Percentiles rank a stretch among this genome's conserved stretches.
These are phyloP conservation scores for Chlamydomonas schloesseri DNA, from an alignment of 139 green algal genomes.

Conservation along the genomic window DNA sequence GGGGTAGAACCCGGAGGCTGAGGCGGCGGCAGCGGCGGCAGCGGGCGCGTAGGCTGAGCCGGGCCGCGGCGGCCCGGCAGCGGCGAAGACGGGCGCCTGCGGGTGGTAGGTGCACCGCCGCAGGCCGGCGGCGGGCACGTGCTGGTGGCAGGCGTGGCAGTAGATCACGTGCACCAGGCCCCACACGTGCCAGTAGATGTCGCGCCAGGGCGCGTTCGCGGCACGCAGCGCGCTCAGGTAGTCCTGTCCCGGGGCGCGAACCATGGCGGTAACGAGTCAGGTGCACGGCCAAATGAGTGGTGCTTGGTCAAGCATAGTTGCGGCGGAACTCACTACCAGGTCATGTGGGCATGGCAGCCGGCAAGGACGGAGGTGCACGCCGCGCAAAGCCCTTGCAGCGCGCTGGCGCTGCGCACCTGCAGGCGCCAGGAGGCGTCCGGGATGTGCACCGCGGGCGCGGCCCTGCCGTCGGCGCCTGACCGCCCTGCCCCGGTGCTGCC, in stretches of 20 bases:
- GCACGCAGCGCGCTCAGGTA: slow-evolving; percentile 37
- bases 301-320: too few species aligned
- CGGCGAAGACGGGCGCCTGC: slow-evolving; percentile 42
- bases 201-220: slow-evolving; percentile 27
- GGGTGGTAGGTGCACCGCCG: slow-evolving; percentile 48
- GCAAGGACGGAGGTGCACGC: too few species aligned
- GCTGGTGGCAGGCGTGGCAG: slow-evolving; percentile 48
- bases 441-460: slow-evolving; percentile 8
- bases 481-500: too few species aligned
- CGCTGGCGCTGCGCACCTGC: neutral
- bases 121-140: slow-evolving; percentile 42
- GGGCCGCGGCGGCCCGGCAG: neutral
- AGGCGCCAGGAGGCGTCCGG: slow-evolving; percentile 44
- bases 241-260: too few species aligned
- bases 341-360: too few species aligned
- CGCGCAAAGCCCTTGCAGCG: too few species aligned
- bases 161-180: slow-evolving; percentile 52
- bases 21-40: neutral
- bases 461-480: neutral
- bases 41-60: neutral
- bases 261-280: too few species aligned
- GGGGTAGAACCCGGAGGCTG: slow-evolving; percentile 30
- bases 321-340: too few species aligned
- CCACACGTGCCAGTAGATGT: slow-evolving; percentile 59
- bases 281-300: too few species aligned